Base-by-base conservation (phyloP, 2,329 filamentous ascomycete genomes). In the Aurifilum marmelostoma region DNA sequence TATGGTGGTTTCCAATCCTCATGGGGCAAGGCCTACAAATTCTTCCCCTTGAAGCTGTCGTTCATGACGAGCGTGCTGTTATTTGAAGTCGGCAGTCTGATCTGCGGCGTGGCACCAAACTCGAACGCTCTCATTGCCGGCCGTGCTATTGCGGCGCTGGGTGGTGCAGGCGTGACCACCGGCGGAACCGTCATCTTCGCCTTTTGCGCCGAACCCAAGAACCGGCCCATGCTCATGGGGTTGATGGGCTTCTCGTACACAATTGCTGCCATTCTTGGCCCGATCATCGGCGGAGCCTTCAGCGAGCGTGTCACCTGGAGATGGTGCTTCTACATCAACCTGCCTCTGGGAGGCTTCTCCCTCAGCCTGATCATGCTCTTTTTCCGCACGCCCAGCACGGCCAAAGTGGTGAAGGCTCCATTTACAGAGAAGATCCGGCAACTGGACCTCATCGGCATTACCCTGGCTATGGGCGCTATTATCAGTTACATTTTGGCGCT, bases 51-150 rank as follows among this genome's bases (percentile, higher is more conserved):
- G 29, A 69, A 69, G 37, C 9, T 47, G 18, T 29, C 54, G 1
- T 69, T 66, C 41, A 52, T 69, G 24, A 41, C 56, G 39, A 52
- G 39, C 56, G 62, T 69, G 6, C 52, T 69, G 5, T 21, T 66
- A 6, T 69, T 69, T 24, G 67, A 69, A 7, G 56, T 69, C 27
- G 67, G 67, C 12, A 64, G 60, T 18, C 80, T 81, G 0, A 65
- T 83, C 0, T 84, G 83, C 67, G 83, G 82, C 43, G 82, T 75
- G 0, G 81, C 83, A 0, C 80, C 80, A 0, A 80, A 71, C 37
- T 83, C 84, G 76, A 73, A 80, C 67, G 81, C 81, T 27, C 72
- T 87, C 18, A 87, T 87, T 67, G 74, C 83, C 14, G 83, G 83
- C 4, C 77, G 83, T 7, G 81, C 78, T 21, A 76, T 84, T 41